phyloP scores from a whole-genome alignment of 257 asterid species.

The Capsicum chinense region DNA sequence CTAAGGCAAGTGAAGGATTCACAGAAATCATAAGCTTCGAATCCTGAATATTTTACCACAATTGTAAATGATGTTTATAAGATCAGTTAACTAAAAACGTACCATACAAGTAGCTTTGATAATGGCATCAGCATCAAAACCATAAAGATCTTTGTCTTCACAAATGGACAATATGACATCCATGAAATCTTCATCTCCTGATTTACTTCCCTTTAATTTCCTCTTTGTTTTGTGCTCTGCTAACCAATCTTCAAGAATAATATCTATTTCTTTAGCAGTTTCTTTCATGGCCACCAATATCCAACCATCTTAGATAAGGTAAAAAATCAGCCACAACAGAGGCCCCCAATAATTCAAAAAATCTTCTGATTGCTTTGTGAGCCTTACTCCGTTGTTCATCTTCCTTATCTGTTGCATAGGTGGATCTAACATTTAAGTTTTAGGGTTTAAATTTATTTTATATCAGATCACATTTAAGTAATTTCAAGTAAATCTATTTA shows the following conservation, averaged over 20 bases:
- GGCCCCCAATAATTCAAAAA: conserved; percentile 30
- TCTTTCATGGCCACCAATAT: conserved; percentile 46
- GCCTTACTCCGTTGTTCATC: conserved; percentile 20
- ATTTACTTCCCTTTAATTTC: not conserved
- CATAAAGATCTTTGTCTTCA: conserved; percentile 8
- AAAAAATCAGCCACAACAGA: conserved; percentile 32
- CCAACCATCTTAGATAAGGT: conserved; percentile 42
- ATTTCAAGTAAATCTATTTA: no score
- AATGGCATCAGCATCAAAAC: conserved; percentile 37
- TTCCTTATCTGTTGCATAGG: not conserved
- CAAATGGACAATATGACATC: conserved; percentile 36
- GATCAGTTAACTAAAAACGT: not conserved
- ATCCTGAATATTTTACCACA: no score
- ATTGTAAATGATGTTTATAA: no score
- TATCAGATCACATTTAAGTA: no score
- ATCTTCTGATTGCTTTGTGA: conserved; percentile 31
- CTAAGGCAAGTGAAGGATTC: no score
- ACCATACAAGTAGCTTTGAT: conserved; percentile 47
- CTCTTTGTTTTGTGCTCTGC: conserved; percentile 32
- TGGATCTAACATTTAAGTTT: not conserved
- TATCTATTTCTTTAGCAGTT: conserved; percentile 34
- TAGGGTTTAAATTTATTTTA: not conserved
- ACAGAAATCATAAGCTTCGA: no score
- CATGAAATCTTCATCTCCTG: conserved; percentile 35
- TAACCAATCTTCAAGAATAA: conserved; percentile 38